phyloP scores from a whole-genome alignment of 2,329 filamentous ascomycete species.

The Didymella pinodella region DNA sequence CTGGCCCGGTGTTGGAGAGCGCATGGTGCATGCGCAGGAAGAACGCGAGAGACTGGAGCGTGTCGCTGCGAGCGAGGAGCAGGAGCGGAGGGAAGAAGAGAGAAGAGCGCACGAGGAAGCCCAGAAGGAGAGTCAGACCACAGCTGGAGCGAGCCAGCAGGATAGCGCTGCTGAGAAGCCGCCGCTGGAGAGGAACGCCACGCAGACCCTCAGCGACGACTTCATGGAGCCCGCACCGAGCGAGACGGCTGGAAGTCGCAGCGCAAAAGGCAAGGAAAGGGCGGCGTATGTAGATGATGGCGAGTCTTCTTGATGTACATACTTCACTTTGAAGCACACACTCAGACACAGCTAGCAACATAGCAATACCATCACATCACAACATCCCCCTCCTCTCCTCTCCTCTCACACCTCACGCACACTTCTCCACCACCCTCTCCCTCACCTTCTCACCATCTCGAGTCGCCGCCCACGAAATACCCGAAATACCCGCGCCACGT shows the following conservation, averaged over 20 bases:
- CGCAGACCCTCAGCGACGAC: conserved; percentile 11
- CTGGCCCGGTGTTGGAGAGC: conserved; percentile 68
- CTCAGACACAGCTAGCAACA: no score
- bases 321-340: no score
- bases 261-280: conserved; percentile 34
- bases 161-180: conserved; percentile 13
- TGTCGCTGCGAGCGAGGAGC: conserved; percentile 40
- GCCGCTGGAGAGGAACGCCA: conserved; percentile 19
- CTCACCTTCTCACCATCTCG: no score
- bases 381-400: no score
- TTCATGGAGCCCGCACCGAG: conserved; percentile 7
- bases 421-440: no score
- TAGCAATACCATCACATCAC: no score
- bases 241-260: conserved; percentile 23
- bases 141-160: conserved; percentile 10
- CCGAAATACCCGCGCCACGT: no score
- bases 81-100: conserved; percentile 31
- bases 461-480: no score
- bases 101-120: conserved; percentile 21
- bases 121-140: neutral
- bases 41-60: conserved; percentile 52
- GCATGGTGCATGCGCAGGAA: conserved; percentile 65
- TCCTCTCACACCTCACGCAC: no score
- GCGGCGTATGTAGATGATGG: neutral
- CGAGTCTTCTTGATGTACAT: neutral